Base-by-base conservation (phyloP, 1,139 yeast genomes). In the Dujonia santamariae region DNA sequence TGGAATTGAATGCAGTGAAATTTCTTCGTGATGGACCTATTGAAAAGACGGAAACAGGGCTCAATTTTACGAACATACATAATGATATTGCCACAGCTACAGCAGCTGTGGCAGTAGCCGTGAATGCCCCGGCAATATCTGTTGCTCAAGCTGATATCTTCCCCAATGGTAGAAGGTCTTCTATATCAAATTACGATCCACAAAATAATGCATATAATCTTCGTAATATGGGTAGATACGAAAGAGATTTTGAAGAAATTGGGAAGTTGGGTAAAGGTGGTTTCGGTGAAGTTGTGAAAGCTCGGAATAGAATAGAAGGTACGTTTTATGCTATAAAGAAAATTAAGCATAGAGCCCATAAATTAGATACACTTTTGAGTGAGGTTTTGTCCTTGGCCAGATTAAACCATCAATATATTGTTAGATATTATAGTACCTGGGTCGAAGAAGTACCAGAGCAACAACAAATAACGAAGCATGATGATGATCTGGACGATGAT, bases 361-460 rank as follows among this genome's bases (percentile, higher is more conserved):
- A 86, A 43, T 63, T 92, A 28, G 83, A 95, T 21, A 77, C 85
- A 3, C 81, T 92, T 37, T 63, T 94, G 36, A 86, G 87, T 43
- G 98, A 94, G 51, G 98, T 94, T 0, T 78, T 90, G 72, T 75
- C 95, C 4, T 72, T 94, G 46, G 96, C 97, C 0, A 70, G 98
- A 42, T 67, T 94, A 35, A 92, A 90, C 48, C 97, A 94, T 55
- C 97, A 88, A 53, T 88, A 87, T 55, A 96, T 94, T 31, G 98
- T 94, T 2, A 65, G 98, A 37, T 94, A 94, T 54, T 92, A 86
- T 59, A 95, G 97, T 2, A 95, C 97, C 0, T 94, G 98, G 99
- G 76, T 92, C 3, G 98, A 92, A 52, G 86, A 82, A 36, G 77
- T 80, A 28, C 25, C 25, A 4, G 26, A 21, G 8, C 12, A 22